phyloP scores from a whole-genome alignment of 2,329 filamentous ascomycete genomes.

The Dissoconium aciculare region DNA sequence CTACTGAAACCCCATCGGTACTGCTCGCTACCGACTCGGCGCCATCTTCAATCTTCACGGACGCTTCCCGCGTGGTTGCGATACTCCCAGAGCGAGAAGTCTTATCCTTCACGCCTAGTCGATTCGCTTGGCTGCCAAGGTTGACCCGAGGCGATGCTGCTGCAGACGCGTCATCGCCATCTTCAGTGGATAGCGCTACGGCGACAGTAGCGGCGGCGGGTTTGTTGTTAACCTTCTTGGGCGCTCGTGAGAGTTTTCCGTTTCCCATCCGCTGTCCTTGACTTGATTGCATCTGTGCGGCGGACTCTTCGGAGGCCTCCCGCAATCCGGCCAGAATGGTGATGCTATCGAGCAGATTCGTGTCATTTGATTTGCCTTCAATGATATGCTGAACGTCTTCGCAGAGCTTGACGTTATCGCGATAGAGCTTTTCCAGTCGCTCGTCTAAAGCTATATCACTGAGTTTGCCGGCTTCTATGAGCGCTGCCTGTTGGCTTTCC shows the following conservation, averaged over 20 bases:
- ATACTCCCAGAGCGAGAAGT: conserved; percentile 28
- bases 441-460: conserved; percentile 28
- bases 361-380: conserved; percentile 29
- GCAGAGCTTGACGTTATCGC: conserved; percentile 34
- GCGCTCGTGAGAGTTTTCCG: conserved; percentile 16
- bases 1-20: conserved; percentile 26
- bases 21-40: conserved; percentile 29
- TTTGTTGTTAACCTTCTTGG: conserved; percentile 15
- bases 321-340: conserved; percentile 34
- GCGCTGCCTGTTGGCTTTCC: conserved; percentile 22
- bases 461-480: conserved; percentile 18
- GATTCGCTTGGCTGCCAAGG: conserved; percentile 12
- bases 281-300: conserved; percentile 21
- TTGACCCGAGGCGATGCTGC: conserved; percentile 22
- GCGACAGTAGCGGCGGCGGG: conserved; percentile 12
- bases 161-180: conserved; percentile 19
- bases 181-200: conserved; percentile 16
- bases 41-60: conserved; percentile 36
- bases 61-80: conserved; percentile 32
- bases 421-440: conserved; percentile 31
- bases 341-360: conserved; percentile 29
- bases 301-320: conserved; percentile 30
- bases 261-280: conserved; percentile 14
- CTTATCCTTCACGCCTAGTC: conserved; percentile 24
- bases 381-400: conserved; percentile 32